Evolutionary conservation across 2,329 filamentous ascomycete species (phyloP).

Genomic region (Xylariaceae sp.): DNA sequence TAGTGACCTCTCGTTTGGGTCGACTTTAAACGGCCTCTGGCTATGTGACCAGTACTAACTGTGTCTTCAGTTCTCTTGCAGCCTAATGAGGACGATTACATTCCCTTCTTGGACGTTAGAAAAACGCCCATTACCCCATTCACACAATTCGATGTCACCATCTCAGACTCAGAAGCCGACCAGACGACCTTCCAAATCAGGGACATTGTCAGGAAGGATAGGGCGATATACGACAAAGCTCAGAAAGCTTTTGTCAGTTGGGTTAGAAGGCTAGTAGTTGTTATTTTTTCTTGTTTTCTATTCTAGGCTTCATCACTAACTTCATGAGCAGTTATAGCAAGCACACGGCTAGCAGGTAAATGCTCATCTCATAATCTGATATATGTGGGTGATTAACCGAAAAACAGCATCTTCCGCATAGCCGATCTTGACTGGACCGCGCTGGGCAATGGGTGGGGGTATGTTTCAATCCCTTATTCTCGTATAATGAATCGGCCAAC

Average conservation of each 20-base stretch:
- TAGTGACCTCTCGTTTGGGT: neutral
- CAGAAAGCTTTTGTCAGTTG: slow-evolving; percentile 91
- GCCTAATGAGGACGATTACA: slow-evolving; percentile 81
- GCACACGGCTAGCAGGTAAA: slow-evolving; percentile 70
- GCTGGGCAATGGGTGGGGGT: slow-evolving; percentile 74
- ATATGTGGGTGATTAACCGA: neutral
- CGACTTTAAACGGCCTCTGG: neutral
- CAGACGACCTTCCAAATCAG: slow-evolving; percentile 57
- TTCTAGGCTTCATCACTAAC: slow-evolving; percentile 2
- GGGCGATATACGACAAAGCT: slow-evolving; percentile 73
- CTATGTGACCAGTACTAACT: neutral
- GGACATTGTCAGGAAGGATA: slow-evolving; percentile 46
- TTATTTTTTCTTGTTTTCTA: neutral
- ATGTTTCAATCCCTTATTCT: neutral
- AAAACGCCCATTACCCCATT: slow-evolving; percentile 75
- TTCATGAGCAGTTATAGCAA: slow-evolving; percentile 62
- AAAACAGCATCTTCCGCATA: slow-evolving; percentile 66
- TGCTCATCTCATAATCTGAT: neutral
- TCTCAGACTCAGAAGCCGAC: slow-evolving; percentile 58
- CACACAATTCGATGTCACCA: slow-evolving; percentile 47
- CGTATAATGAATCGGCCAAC: neutral
- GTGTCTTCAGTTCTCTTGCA: slow-evolving; percentile 63
- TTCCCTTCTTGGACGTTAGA: slow-evolving; percentile 78
- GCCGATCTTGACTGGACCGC: slow-evolving; percentile 80
- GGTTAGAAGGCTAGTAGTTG: slow-evolving; percentile 53